Evolutionary conservation across 1,284 basidiomycete species (phyloP).

Genomic region (Ceratobasidium sp.): DNA sequence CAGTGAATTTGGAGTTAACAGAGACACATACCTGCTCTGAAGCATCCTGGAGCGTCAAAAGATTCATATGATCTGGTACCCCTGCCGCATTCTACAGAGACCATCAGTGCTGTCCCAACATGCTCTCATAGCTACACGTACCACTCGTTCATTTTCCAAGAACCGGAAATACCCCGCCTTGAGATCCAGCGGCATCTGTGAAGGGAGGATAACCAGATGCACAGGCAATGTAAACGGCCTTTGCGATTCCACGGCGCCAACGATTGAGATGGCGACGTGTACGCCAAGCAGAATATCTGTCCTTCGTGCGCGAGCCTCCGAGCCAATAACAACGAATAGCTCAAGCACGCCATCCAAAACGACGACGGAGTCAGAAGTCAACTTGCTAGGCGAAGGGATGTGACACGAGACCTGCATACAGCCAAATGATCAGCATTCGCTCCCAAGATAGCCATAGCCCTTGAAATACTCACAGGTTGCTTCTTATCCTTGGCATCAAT

Average conservation of each 20-base stretch:
- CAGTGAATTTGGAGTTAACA: not conserved
- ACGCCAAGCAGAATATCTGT: constrained; percentile 73
- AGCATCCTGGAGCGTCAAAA: constrained; percentile 71
- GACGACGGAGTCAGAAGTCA: constrained; percentile 63
- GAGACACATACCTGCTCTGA: constrained; percentile 66
- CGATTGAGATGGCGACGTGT: constrained; percentile 62
- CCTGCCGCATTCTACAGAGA: constrained; percentile 68
- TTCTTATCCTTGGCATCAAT: constrained; percentile 62
- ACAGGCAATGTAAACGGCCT: constrained; percentile 77
- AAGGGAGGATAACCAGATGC: constrained; percentile 77
- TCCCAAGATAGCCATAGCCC: constrained; percentile 50
- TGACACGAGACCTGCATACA: constrained; percentile 15
- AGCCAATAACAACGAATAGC: constrained; percentile 79
- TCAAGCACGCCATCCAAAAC: constrained; percentile 81
- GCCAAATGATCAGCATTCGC: constrained; percentile 50
- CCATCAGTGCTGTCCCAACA: constrained; percentile 22
- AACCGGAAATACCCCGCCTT: constrained; percentile 70
- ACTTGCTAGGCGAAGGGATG: constrained; percentile 43
- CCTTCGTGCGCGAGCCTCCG: constrained; percentile 69
- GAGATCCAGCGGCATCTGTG: constrained; percentile 77
- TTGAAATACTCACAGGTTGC: constrained; percentile 58
- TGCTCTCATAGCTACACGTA: constrained; percentile 56
- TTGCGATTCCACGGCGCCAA: constrained; percentile 22
- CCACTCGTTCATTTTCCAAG: constrained; percentile 71
- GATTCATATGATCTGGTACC: constrained; percentile 81